These are phyloP conservation scores for Chondrus crispus DNA, from an alignment of 23 red algal species.

Conservation along the genomic window DNA sequence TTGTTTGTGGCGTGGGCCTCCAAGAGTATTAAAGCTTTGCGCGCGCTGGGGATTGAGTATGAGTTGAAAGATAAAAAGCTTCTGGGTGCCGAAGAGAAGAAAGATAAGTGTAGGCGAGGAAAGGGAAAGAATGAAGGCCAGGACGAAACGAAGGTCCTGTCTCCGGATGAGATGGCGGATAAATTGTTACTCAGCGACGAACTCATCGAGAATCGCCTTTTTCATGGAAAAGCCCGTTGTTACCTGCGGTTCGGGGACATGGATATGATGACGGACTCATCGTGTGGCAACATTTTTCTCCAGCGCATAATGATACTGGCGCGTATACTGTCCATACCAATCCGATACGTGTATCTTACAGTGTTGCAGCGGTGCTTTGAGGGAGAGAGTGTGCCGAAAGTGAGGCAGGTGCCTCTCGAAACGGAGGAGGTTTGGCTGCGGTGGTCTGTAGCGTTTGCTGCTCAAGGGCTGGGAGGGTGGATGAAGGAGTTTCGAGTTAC, in stretches of 20 bases:
- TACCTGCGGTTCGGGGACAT: neutral
- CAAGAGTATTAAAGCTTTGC: neutral
- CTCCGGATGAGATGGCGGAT: neutral
- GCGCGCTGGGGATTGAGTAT: constrained; percentile 28
- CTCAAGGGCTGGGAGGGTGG: constrained; percentile 25
- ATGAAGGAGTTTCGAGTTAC: too few species aligned
- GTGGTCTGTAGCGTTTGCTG: constrained; percentile 42
- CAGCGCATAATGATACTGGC: too few species aligned
- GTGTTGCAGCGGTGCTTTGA: too few species aligned
- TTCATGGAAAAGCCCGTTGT: constrained; percentile 8
- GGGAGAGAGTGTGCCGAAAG: too few species aligned
- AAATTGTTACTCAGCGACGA: constrained; percentile 26
- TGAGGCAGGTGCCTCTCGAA: neutral
- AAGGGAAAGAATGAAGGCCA: neutral
- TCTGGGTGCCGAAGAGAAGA: too few species aligned
- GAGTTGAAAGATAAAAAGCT: neutral
- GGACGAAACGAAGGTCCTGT: neutral
- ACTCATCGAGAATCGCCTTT: constrained; percentile 30
- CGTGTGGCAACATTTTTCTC: too few species aligned
- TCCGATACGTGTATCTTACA: too few species aligned
- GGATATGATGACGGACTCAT: too few species aligned
- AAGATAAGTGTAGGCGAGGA: too few species aligned
- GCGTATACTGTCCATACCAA: too few species aligned
- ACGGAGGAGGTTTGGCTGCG: constrained; percentile 36
- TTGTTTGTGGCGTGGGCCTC: neutral